Evolutionary conservation across 2,329 filamentous ascomycete genomes (phyloP).

Genomic region (Epichloe aotearoae): DNA sequence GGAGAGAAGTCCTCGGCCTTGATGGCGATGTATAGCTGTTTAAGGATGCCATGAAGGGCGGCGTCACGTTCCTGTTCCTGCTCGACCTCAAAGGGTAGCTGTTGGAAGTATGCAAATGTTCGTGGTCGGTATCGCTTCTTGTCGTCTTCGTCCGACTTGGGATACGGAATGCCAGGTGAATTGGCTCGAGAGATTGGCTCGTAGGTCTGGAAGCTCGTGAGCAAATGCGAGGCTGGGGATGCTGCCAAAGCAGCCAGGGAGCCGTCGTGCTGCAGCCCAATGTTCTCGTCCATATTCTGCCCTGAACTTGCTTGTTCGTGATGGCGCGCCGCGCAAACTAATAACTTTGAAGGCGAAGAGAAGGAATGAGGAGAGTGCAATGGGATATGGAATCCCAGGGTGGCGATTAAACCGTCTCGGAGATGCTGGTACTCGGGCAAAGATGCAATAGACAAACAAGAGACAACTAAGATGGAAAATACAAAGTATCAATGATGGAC

Average conservation of each 20-base stretch:
- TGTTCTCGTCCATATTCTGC: slow-evolving; percentile 26
- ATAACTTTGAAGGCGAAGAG: neutral
- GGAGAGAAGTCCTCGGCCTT: slow-evolving; percentile 89
- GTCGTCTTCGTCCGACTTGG: slow-evolving; percentile 35
- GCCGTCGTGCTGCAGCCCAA: slow-evolving; percentile 20
- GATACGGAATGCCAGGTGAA: slow-evolving; percentile 57
- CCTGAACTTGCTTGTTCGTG: neutral
- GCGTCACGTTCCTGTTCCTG: slow-evolving; percentile 62
- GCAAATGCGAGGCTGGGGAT: slow-evolving; percentile 18
- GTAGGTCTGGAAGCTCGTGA: slow-evolving; percentile 30
- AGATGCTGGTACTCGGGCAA: neutral
- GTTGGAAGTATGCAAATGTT: slow-evolving; percentile 84
- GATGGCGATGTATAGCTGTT: slow-evolving; percentile 83
- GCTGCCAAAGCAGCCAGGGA: slow-evolving; percentile 18
- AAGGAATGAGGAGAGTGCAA: neutral
- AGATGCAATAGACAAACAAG: neutral
- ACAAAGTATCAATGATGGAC: neutral
- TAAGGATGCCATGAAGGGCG: slow-evolving; percentile 76
- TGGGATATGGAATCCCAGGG: neutral
- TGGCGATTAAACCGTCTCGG: neutral
- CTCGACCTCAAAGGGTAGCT: slow-evolving; percentile 82
- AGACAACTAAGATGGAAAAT: neutral
- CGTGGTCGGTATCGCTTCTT: slow-evolving; percentile 64
- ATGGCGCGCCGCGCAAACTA: neutral
- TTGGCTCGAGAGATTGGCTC: slow-evolving; percentile 75